Conservation (phyloP, 2,329 filamentous ascomycete genomes). For the Calonectria honghensis region DNA sequence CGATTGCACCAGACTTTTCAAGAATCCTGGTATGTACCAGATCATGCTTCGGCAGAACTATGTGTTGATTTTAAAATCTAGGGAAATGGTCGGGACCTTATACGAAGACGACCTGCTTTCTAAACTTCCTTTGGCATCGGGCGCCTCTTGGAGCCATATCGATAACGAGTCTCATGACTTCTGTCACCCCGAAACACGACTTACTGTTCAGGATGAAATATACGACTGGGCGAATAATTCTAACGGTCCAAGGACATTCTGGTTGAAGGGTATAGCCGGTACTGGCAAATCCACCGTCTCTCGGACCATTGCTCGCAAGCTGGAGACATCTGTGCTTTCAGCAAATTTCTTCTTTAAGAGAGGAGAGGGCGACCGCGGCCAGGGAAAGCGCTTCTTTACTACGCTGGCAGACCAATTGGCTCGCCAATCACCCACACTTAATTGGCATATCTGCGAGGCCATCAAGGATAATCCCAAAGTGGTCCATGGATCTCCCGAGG, state of each 20-base stretch:
- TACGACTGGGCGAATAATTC: conserved; percentile 53
- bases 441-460: conserved; percentile 49
- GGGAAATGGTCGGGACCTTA: not conserved
- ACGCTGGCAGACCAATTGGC: conserved; percentile 62
- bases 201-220: conserved; percentile 57
- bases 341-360: conserved; percentile 68
- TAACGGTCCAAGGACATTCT: conserved; percentile 56
- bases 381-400: conserved; percentile 60
- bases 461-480: conserved; percentile 57
- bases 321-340: conserved; percentile 47
- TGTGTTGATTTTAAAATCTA: not conserved
- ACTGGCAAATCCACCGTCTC: conserved; percentile 64
- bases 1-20: not conserved
- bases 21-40: not conserved
- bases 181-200: conserved; percentile 57
- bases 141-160: conserved; percentile 58
- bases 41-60: not conserved
- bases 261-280: conserved; percentile 62
- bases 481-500: conserved; percentile 50
- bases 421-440: conserved; percentile 53
- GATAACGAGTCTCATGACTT: conserved; percentile 55
- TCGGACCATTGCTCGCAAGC: conserved; percentile 54
- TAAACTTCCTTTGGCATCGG: conserved; percentile 25
- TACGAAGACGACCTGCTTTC: conserved; percentile 4
- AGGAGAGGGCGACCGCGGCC: conserved; percentile 61